Base-by-base conservation (phyloP, 2,329 filamentous ascomycete genomes). In the Exophiala aquamarina region DNA sequence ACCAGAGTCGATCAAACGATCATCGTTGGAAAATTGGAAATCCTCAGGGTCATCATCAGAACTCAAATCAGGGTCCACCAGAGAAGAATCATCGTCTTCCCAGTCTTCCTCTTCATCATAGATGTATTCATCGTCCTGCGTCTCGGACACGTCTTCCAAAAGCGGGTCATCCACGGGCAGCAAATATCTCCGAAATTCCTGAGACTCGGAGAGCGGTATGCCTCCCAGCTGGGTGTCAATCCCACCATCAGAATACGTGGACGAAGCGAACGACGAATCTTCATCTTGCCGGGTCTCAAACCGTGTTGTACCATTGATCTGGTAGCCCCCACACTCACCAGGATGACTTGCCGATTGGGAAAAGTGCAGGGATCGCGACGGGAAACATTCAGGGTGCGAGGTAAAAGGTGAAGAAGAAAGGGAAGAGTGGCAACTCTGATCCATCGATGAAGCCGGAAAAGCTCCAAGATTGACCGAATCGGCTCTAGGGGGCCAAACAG, bases 1-100 rank as follows among this genome's bases (percentile, higher is more conserved):
- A 50, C 83, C 84, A 59, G 80, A 83, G 66, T 87, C 82, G 75
- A 86, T 69, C 68, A 81, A 86, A 70, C 76, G 76, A 50, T 77
- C 65, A 63, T 87, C 76, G 66, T 75, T 66, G 69, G 71, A 70
- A 67, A 76, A 70, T 63, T 69, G 75, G 75, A 76, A 67, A 63
- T 80, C 75, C 66, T 81, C 74, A 63, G 75, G 74, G 73, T 84
- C 82, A 81, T 86, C 83, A 74, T 69, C 65, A 54, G 55, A 58
- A 42, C 51, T 55, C 26, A 78, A 75, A 61, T 76, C 71, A 56
- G 71, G 70, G 46, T 68, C 63, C 28, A 68, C 71, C 18, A 52
- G 59, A 58, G 55, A 76, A 48, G 63, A 56, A 36, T 70, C 66
- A 49, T 55, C 43, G 40, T 61, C 49, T 49, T 55, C 50, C 56